Evolutionary conservation across 139 green algal genomes (phyloP), one percentile per base, ranked within the genome.

Genomic region (Auxenochlorella pyrenoidosa): DNA sequence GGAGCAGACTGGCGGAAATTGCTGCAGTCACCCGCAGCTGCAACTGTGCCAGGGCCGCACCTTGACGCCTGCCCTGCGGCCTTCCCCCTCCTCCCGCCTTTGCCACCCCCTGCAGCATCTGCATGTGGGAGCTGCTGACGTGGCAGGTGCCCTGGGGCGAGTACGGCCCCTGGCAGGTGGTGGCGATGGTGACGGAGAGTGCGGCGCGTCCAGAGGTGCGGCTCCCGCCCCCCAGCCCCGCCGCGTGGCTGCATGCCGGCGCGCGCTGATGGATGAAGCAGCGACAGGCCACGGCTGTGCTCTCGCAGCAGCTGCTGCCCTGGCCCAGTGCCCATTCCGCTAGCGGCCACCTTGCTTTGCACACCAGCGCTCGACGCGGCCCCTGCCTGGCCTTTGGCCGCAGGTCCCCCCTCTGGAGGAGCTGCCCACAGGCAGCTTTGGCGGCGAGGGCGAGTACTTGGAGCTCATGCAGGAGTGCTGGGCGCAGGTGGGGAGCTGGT

Each of bases 81-180:
- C 75, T 63, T 22, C 22, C 28, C 28, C 40, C 5, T 26, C 54
- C 34, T 44, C 47, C 76, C 41, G 24, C n/a, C 76, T n/a, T 28
- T 30, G 19, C 30, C 40, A 16, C n/a, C 4, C 47, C 21, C 10
- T 8, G 59, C 80, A 85, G 80, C 80, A 85, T 85, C 63, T 85
- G 80, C 86, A 88, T 93, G 88, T 94, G 91, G 91, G 91, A 94
- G 92, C 72, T 97, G 91, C 88, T 97, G 63, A 97, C 95, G 51
- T 97, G 93, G 95, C 90, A 95, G 88, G 90, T 96, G 89, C 95
- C 95, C 15, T 98, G 93, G 84, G 79, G 90, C 47, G 86, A 91
- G 19, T 86, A 66, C 44, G 82, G 85, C 6, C 88, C 92, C 24
- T 94, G 90, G 90, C 92, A 94, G 89, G 89, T 91, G 47, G 54